Conservation (phyloP, 2,329 filamentous ascomycete genomes). For the Pyrenophora tritici-repentis region DNA sequence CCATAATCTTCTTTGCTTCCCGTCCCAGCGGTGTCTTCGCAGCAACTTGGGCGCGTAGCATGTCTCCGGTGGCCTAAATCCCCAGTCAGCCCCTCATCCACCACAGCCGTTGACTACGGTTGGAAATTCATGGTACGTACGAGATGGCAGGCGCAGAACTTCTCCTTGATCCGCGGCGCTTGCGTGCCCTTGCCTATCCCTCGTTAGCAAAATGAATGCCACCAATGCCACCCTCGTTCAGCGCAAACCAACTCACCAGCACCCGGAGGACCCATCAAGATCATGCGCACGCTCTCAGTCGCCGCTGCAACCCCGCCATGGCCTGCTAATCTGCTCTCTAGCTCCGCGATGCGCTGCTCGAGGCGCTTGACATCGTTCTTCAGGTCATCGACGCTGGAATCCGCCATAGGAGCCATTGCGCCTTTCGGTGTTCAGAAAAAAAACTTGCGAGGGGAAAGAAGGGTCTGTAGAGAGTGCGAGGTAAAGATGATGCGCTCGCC, state of each 20-base stretch:
- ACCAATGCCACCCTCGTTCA: neutral
- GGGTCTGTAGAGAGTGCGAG: conserved; percentile 13
- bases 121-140: conserved; percentile 58
- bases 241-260: conserved; percentile 70
- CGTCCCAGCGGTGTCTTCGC: conserved; percentile 94
- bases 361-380: conserved; percentile 83
- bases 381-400: conserved; percentile 78
- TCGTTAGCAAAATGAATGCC: conserved; percentile 29
- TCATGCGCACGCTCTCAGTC: conserved; percentile 82
- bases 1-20: conserved; percentile 99
- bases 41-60: conserved; percentile 96
- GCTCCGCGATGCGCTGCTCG: conserved; percentile 81
- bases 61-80: conserved; percentile 94
- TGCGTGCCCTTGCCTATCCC: conserved; percentile 93
- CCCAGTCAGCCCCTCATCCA: conserved; percentile 24
- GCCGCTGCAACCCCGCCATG: conserved; percentile 43
- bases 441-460: neutral
- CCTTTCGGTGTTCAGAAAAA: conserved; percentile 11
- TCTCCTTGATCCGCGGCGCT: conserved; percentile 97
- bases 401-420: conserved; percentile 84
- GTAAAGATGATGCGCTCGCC: conserved; percentile 22
- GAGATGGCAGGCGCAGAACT: conserved; percentile 95
- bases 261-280: conserved; percentile 95
- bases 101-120: neutral
- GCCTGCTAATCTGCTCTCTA: conserved; percentile 72